Base-by-base conservation (phyloP, 768 basidiomycete genomes). In the Calocybe gangraenosa region DNA sequence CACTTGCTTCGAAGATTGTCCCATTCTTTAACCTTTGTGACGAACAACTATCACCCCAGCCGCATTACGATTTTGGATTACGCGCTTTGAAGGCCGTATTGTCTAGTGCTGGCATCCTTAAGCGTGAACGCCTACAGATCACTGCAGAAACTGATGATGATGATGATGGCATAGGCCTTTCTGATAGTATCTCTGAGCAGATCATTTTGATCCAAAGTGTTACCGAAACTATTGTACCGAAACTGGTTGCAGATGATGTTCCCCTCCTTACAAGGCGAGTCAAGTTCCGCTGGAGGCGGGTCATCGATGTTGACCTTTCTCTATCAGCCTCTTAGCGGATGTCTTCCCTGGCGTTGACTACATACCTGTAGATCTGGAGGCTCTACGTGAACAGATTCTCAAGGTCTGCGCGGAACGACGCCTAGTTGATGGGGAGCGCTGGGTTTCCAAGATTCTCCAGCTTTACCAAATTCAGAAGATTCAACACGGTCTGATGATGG, bases 401-500 rank as follows among this genome's bases (percentile, higher is more conserved):
- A 82, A 85, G 56, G 89, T 97, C 47, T 97, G 95, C 66, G 65
- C 70, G 6, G 92, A 96, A 64, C 82, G 82, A 31, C 84, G 92
- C 25, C 73, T 98, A n/a, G 76, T 92, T 18, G 69, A 82, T 38
- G 91, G 92, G 15, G 89, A 94, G 37, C 77, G 79, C 25, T 99
- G 96, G 95, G 76, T 93, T 41, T 78, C 83, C 56, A 99, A 99
- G 72, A 95, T 97, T 47, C 75, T 99, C 11, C 96, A 99, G 61
- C 77, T 99, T 3, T 98, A 97, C 65, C 96, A 98, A 64, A 98
- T 99, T 48, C 96, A 99, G 68, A 97, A 93, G 70, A 99, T 98
- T 51, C 95, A 98, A 56, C 96, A 99, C 65, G 96, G 96, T 66
- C 74, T 99, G 33, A 98, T 99, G 96, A 96, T 99, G 92, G 96